Evolutionary conservation across 2,329 filamentous ascomycete species (phyloP).

Genomic region (Ophiostoma ulmi): DNA sequence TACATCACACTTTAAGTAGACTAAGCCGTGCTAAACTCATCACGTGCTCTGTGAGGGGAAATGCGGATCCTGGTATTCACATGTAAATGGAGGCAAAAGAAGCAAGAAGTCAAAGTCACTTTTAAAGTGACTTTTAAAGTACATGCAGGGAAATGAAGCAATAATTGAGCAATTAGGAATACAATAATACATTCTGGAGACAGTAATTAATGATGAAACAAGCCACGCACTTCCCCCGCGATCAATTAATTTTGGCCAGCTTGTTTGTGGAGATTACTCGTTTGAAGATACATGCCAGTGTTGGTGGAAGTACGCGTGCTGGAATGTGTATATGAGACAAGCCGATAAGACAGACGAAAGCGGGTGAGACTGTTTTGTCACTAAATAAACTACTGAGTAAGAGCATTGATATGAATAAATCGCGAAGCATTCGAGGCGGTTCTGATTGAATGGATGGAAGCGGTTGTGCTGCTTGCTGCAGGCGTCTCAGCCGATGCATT

Average conservation of each 20-base stretch:
- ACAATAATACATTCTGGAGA: background rate
- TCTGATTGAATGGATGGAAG: too few species aligned
- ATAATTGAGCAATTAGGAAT: background rate
- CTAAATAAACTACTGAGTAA: too few species aligned
- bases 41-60: background rate
- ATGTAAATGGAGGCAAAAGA: background rate
- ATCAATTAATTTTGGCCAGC: background rate
- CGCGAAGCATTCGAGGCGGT: too few species aligned
- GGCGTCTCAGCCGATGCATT: background rate
- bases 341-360: too few species aligned
- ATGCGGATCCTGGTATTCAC: background rate
- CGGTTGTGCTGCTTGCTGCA: too few species aligned
- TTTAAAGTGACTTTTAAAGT: background rate
- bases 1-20: background rate
- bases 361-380: too few species aligned
- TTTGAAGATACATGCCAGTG: background rate
- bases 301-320: too few species aligned
- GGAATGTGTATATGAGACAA: too few species aligned
- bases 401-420: too few species aligned
- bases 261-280: background rate
- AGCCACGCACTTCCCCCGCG: too few species aligned
- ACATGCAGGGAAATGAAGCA: background rate
- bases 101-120: background rate
- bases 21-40: background rate
- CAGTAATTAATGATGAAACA: background rate